Conservation (phyloP, 2,329 filamentous ascomycete species). For the Ilyonectria mors-panacis region DNA sequence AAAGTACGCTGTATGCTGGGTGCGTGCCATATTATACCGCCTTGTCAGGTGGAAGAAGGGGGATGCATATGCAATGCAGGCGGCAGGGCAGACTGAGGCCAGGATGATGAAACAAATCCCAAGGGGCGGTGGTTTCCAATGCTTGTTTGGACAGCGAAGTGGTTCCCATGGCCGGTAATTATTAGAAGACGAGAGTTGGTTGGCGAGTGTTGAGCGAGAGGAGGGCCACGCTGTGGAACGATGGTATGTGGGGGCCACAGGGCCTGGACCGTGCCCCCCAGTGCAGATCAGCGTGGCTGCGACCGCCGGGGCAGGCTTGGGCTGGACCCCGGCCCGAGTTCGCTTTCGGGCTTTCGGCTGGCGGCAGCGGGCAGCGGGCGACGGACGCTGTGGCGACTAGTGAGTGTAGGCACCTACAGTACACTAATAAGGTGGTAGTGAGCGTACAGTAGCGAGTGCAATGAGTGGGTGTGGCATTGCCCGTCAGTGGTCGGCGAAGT, state of each 20-base stretch:
- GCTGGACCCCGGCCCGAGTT: slow-evolving; percentile 22
- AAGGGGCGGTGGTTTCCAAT: not conserved
- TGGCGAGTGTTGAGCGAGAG: not conserved
- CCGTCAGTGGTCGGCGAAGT: not conserved
- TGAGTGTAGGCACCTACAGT: no score
- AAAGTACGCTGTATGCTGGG: not conserved
- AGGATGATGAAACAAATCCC: slow-evolving; percentile 10
- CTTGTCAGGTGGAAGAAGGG: slow-evolving; percentile 4
- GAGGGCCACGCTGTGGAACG: not conserved
- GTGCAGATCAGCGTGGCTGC: slow-evolving; percentile 6
- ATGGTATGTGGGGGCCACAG: not conserved
- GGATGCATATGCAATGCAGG: slow-evolving; percentile 26
- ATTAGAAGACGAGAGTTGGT: no score
- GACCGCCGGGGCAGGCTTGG: slow-evolving; percentile 18
- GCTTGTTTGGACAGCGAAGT: slow-evolving; percentile 17
- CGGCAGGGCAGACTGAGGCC: slow-evolving; percentile 13
- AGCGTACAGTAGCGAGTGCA: not conserved
- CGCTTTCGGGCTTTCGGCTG: slow-evolving; percentile 13
- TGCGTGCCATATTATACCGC: not conserved
- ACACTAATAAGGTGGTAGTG: not conserved
- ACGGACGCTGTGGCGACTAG: not conserved
- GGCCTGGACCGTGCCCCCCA: not conserved
- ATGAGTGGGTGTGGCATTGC: not conserved
- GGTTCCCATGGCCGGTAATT: not conserved
- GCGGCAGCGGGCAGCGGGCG: slow-evolving; percentile 1